Base-by-base conservation (phyloP, 768 basidiomycete species). In the Suillus placidus region DNA sequence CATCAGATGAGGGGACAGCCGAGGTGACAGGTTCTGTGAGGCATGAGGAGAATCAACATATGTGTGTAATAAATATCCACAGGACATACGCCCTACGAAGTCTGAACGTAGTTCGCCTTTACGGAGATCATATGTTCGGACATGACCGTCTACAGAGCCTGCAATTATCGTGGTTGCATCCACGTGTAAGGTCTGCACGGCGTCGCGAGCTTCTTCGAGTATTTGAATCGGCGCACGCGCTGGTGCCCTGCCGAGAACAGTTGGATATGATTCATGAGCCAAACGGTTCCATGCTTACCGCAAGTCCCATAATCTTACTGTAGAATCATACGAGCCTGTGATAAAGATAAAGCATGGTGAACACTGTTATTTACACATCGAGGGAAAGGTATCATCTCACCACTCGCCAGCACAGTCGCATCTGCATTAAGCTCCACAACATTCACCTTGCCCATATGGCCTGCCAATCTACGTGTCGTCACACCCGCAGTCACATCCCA, bases 401-500 rank as follows among this genome's bases (percentile, higher is more conserved):
- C 97, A 70, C 91, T 95, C 1, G 94, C 94, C 20, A 97, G 80
- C 9, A 97, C 90, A 68, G 86, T 90, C 3, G 94, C 90, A 71
- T 97, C 94, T 58, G 86, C 82, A 71, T 95, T 95, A 80, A 98
- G 94, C 66, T 93, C 93, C 7, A 99, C 95, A 7, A 85, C 84
- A 78, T 95, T 89, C 58, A 99, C 91, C 74, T 94, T 95, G 20
- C 93, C 87, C 83, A 93, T 86, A 76, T 99, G 97, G 0, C 95
- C 97, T 20, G 92, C 79, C 66, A 97, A 83, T 63, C 96, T 84
- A 47, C 95, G 84, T 49, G 89, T 88, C 1, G 96, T 94, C 54
- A 87, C 84, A 14, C 94, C 97, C 38, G 91, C 87, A 20, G 90
- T 87, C 12, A 99, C 97, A 73, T 99, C 97, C 97, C 97, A 99